A percentile compares a stretch with the other conserved stretches of the same genome.
These are phyloP conservation scores for Fusarium verticillioides DNA, from an alignment of 2,329 filamentous ascomycete species.

Conservation along the genomic window DNA sequence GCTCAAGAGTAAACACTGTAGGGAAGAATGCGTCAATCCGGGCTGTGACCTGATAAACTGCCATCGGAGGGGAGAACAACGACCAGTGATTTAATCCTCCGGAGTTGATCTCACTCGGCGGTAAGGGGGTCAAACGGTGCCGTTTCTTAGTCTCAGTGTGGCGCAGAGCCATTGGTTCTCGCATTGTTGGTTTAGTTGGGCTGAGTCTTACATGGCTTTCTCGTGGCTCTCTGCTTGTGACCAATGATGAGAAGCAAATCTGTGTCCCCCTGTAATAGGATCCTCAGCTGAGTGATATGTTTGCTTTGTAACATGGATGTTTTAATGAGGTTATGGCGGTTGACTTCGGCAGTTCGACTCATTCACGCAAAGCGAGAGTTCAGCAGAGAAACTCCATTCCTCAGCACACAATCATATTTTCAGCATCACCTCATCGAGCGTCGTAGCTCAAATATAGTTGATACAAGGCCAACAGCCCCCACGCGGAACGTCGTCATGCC, in stretches of 20 bases:
- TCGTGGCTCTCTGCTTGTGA: slow-evolving; percentile 18
- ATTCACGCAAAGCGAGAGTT: not conserved
- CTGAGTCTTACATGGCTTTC: slow-evolving; percentile 42
- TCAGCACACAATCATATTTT: not conserved
- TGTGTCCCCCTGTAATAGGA: slow-evolving; percentile 11
- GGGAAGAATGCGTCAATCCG: slow-evolving; percentile 24
- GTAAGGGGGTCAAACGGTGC: slow-evolving; percentile 24
- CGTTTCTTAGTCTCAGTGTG: slow-evolving; percentile 18
- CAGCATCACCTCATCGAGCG: not conserved
- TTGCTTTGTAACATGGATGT: not conserved
- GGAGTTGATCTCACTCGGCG: slow-evolving; percentile 2
- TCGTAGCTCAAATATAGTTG: slow-evolving; percentile 5
- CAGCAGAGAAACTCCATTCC: too few relatives aligned
- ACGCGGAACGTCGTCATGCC: slow-evolving; percentile 24
- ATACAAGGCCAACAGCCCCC: slow-evolving; percentile 3
- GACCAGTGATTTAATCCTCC: slow-evolving; percentile 18
- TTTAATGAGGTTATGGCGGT: not conserved
- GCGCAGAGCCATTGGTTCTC: slow-evolving; percentile 36
- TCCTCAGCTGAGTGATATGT: slow-evolving; percentile 20
- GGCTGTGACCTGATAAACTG: slow-evolving; percentile 13
- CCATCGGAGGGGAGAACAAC: not conserved
- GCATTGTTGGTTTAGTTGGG: slow-evolving; percentile 28
- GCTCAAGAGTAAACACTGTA: slow-evolving; percentile 26
- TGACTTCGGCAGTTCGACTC: not conserved
- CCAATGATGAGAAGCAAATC: slow-evolving; percentile 16